phyloP scores from a whole-genome alignment of 345 rosid genomes.

The Heritiera fomes region DNA sequence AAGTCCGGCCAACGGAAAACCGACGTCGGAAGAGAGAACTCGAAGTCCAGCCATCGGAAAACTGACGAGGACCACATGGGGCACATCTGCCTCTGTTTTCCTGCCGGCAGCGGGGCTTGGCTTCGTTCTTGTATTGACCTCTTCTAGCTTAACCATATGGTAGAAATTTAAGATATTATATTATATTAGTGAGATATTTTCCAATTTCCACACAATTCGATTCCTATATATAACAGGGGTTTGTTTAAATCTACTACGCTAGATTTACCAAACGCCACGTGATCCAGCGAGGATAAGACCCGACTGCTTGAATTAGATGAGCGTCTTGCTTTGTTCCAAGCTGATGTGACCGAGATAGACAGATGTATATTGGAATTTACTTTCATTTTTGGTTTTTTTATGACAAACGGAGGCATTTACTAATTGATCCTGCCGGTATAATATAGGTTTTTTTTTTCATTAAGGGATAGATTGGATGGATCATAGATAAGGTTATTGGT shows the following conservation, averaged over 20 bases:
- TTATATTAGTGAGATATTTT: conserved; percentile 9
- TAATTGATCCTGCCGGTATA: no score
- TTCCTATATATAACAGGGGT: background rate
- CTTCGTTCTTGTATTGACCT: no score
- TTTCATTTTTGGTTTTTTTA: no score
- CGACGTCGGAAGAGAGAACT: conserved; percentile 34
- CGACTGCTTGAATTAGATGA: background rate
- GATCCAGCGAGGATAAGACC: background rate
- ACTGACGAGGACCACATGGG: conserved; percentile 23
- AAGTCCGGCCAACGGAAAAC: conserved; percentile 66
- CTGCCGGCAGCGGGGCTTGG: background rate
- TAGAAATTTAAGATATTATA: background rate
- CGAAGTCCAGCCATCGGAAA: conserved; percentile 60
- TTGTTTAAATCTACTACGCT: background rate
- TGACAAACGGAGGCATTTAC: no score
- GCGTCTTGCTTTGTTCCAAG: background rate
- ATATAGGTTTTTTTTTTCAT: no score
- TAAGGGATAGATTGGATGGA: no score
- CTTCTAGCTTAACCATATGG: background rate
- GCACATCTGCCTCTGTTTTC: conserved; percentile 19
- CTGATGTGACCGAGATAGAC: no score
- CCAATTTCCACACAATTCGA: background rate
- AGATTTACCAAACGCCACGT: conserved; percentile 2
- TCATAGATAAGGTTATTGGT: no score
- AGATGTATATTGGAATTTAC: no score